Evolutionary conservation across 2,329 filamentous ascomycete genomes (phyloP).

Genomic region (Alternaria tenuissima): DNA sequence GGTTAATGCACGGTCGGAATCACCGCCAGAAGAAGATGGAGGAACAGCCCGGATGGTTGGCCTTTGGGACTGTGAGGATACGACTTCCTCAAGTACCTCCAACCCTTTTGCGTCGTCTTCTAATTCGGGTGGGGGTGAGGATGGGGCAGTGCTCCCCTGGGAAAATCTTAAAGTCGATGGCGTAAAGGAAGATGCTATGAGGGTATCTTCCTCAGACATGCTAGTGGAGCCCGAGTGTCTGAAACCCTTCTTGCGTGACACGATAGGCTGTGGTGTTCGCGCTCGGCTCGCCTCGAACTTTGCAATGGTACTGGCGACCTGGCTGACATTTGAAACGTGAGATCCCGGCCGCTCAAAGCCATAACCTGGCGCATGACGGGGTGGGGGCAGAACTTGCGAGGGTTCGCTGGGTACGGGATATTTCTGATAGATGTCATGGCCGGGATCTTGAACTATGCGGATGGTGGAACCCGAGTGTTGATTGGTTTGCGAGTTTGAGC

Average conservation of each 20-base stretch:
- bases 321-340: constrained; percentile 51
- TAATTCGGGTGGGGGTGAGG: constrained; percentile 44
- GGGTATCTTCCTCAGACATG: constrained; percentile 50
- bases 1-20: constrained; percentile 47
- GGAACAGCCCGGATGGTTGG: constrained; percentile 51
- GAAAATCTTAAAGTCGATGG: constrained; percentile 51
- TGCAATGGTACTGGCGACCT: constrained; percentile 50
- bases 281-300: constrained; percentile 47
- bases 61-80: constrained; percentile 26
- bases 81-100: constrained; percentile 47
- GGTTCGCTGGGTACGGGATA: constrained; percentile 51
- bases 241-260: constrained; percentile 44
- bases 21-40: constrained; percentile 47
- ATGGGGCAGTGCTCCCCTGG: constrained; percentile 50
- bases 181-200: constrained; percentile 48
- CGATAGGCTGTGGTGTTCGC: constrained; percentile 45
- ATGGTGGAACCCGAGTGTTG: constrained; percentile 50
- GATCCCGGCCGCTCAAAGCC: constrained; percentile 49
- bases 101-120: constrained; percentile 41
- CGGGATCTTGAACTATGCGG: constrained; percentile 51
- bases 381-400: constrained; percentile 51
- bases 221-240: constrained; percentile 51
- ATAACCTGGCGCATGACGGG: constrained; percentile 49
- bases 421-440: constrained; percentile 49
- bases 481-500: constrained; percentile 50